Evolutionary conservation across 1,284 basidiomycete genomes (phyloP).

Genomic region (Melampsora americana): DNA sequence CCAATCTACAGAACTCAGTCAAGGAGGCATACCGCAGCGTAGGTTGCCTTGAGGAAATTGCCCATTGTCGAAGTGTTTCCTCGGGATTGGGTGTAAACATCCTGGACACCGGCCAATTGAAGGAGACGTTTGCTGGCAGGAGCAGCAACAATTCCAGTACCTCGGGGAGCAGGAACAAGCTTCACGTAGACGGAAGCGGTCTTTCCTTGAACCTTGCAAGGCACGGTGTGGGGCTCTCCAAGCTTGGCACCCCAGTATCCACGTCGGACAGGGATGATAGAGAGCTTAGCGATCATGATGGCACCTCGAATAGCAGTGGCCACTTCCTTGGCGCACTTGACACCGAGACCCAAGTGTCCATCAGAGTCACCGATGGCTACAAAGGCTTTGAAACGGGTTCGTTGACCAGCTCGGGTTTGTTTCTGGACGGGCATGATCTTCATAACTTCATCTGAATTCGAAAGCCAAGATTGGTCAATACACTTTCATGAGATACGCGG

Average conservation of each 20-base stretch:
- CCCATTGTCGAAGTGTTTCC: slow-evolving; percentile 99
- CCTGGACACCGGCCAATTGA: slow-evolving; percentile 91
- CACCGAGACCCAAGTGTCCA: slow-evolving; percentile 97
- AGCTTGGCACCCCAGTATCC: slow-evolving; percentile 99
- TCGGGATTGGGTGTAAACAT: slow-evolving; percentile 89
- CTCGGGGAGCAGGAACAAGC: slow-evolving; percentile 92
- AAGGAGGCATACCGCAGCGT: slow-evolving; percentile 70
- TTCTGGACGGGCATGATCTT: slow-evolving; percentile 99
- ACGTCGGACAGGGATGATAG: slow-evolving; percentile 91
- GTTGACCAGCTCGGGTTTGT: slow-evolving; percentile 99
- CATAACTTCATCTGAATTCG: slow-evolving; percentile 79
- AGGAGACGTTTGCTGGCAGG: slow-evolving; percentile 95
- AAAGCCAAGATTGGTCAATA: background rate
- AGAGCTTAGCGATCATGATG: slow-evolving; percentile 94
- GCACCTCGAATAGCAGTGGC: slow-evolving; percentile 98
- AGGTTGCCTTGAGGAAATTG: slow-evolving; percentile 99
- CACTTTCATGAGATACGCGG: background rate
- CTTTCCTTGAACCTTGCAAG: slow-evolving; percentile 97
- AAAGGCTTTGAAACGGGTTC: slow-evolving; percentile 99
- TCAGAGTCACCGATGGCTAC: slow-evolving; percentile 98
- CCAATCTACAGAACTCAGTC: slow-evolving; percentile 18
- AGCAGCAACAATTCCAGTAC: slow-evolving; percentile 99
- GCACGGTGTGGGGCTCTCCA: slow-evolving; percentile 98
- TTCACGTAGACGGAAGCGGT: slow-evolving; percentile 99
- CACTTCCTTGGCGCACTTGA: slow-evolving; percentile 99